Percentiles rank a stretch among this genome's conserved stretches.
Conservation (phyloP, 2,329 filamentous ascomycete species). For the Colletotrichum cereale region DNA sequence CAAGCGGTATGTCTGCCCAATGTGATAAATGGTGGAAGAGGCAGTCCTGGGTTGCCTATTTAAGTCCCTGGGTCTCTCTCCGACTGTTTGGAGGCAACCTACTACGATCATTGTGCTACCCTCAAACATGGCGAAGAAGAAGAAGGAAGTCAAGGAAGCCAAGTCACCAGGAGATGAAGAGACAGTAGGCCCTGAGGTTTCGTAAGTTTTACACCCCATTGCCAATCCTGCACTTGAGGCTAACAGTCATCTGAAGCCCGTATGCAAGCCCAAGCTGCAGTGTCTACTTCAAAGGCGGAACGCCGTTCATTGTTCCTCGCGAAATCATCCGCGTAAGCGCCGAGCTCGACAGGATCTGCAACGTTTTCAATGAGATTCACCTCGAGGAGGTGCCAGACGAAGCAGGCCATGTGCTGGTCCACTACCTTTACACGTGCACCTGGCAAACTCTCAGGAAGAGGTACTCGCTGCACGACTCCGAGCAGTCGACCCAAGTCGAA, state of each 20-base stretch:
- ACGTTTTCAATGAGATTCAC: background rate
- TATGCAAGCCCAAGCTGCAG: slow-evolving; percentile 8
- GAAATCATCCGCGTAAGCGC: background rate
- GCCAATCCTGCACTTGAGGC: background rate
- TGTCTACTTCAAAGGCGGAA: slow-evolving; percentile 5
- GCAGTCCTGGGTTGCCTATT: background rate
- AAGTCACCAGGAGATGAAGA: background rate
- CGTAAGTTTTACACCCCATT: background rate
- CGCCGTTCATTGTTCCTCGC: background rate
- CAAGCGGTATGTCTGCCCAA: background rate
- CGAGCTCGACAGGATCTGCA: background rate
- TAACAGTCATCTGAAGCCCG: slow-evolving; percentile 1
- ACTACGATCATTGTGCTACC: background rate
- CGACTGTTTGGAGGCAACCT: background rate
- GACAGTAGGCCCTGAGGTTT: background rate
- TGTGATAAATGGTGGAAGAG: background rate
- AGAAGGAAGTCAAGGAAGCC: background rate
- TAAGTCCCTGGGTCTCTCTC: background rate
- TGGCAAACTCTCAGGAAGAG: slow-evolving; percentile 4
- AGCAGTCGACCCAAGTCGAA: background rate
- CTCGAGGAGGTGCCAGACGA: background rate
- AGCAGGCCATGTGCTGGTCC: slow-evolving; percentile 13
- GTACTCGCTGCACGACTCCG: background rate
- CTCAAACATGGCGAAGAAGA: background rate
- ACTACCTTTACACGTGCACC: slow-evolving; percentile 9